Conservation (phyloP, 73 alveolate genomes). For the Diophrys appendiculata region DNA sequence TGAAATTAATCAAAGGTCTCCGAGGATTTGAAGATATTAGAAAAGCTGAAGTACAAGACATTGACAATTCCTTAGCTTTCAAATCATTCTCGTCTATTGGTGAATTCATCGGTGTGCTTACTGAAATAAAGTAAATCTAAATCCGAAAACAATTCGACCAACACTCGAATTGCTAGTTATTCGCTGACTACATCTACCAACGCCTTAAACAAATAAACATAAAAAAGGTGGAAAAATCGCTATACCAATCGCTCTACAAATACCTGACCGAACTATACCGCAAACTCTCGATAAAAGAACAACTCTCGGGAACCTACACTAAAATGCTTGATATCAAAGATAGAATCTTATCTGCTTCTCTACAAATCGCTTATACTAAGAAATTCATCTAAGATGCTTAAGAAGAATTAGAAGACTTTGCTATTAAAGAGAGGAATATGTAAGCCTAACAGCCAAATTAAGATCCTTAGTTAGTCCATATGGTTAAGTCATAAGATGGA, state of each 20-base stretch:
- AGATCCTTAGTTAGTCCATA: not conserved
- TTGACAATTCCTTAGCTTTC: too few relatives aligned
- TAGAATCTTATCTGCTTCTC: not conserved
- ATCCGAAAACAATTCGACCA: too few relatives aligned
- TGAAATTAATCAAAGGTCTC: too few relatives aligned
- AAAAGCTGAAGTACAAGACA: too few relatives aligned
- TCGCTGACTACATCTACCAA: too few relatives aligned
- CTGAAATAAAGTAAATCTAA: too few relatives aligned
- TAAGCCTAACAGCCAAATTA: not conserved
- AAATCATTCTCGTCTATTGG: too few relatives aligned
- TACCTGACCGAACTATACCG: constrained; percentile 47
- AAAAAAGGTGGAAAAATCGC: constrained; percentile 29
- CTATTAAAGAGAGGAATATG: not conserved
- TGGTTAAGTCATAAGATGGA: not conserved
- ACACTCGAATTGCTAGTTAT: too few relatives aligned
- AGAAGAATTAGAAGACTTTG: not conserved
- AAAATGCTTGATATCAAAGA: too few relatives aligned
- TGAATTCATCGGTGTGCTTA: too few relatives aligned
- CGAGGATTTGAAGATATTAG: too few relatives aligned
- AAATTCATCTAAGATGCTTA: not conserved
- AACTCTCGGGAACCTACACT: constrained; percentile 23
- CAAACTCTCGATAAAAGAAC: constrained; percentile 46
- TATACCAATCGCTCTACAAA: constrained; percentile 16
- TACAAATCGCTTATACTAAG: not conserved
- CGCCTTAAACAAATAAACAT: too few relatives aligned